Evolutionary conservation across 1,284 basidiomycete species (phyloP).

Genomic region (Grifola frondosa): DNA sequence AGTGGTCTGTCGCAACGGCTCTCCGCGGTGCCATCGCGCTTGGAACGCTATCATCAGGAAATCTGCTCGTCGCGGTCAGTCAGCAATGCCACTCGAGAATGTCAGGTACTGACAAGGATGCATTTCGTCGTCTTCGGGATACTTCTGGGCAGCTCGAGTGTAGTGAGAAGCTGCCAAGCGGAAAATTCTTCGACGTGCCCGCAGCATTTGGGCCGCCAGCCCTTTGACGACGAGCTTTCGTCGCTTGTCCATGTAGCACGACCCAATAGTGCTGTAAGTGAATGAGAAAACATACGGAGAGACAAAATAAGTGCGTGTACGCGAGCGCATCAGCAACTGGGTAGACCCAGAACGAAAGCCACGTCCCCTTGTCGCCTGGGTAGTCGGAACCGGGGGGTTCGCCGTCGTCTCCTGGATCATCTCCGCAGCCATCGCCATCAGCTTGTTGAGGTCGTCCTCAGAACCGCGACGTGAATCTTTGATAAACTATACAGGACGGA

Average conservation of each 20-base stretch:
- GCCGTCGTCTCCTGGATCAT: constrained; percentile 19
- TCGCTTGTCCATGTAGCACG: no score
- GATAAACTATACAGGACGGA: constrained; percentile 15
- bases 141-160: constrained; percentile 17
- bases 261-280: no score
- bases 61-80: constrained; percentile 9
- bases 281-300: no score
- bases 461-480: constrained; percentile 9
- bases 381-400: constrained; percentile 12
- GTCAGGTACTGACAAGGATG: constrained; percentile 12
- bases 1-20: constrained; percentile 15
- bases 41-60: constrained; percentile 22
- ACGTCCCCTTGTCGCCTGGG: constrained; percentile 19
- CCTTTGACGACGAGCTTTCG: no score
- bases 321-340: constrained; percentile 21
- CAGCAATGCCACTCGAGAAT: background rate
- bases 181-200: no score
- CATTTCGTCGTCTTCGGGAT: constrained; percentile 21
- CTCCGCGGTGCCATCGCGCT: constrained; percentile 17
- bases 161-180: constrained; percentile 20
- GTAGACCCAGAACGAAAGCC: constrained; percentile 20
- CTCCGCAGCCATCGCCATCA: constrained; percentile 18
- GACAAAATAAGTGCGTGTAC: constrained; percentile 2
- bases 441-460: constrained; percentile 14
- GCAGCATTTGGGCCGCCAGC: no score